Base-by-base conservation (phyloP, 1,284 basidiomycete genomes). In the Microbotryum violaceum region DNA sequence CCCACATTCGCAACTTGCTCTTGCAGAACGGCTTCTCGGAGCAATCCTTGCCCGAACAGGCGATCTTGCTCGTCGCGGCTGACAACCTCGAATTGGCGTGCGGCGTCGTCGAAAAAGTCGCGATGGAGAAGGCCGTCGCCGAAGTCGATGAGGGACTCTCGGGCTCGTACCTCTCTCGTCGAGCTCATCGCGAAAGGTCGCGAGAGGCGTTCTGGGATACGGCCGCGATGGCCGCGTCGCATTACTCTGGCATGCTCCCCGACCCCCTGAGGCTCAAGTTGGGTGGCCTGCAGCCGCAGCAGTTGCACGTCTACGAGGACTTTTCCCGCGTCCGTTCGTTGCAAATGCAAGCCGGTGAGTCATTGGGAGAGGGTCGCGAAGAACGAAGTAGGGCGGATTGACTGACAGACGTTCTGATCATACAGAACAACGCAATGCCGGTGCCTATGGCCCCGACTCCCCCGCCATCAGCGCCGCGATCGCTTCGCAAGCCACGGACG, bases 81-180 rank as follows among this genome's bases (percentile, higher is more conserved):
- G 93, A 97, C 72, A 98, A 99, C 72, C 80, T 97, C 64, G 93
- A 98, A 61, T 80, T 92, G 57, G 94, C 94, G 20, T 97, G 94
- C 75, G 83, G 85, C 59, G 89, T 93, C 8, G 92, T 99, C 67
- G 93, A 97, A 77, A 94, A 91, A 74, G 93, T 93, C 9, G 96
- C 96, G 1, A 97, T 97, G 89, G 93, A 98, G 72, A 86, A 92
- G 69, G 93, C 93, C 1, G 83, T 91, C 56, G 82, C 85, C n/a
- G 96, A 98, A 72, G 89, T 97, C 21, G 96, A 99, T 73, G 91
- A 94, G 68, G 85, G 85, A 44, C 88, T 99, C 63, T 81, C 84
- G 6, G 73, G 82, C 33, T 87, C 91, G 14, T 97, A 92, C 73
- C 86, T 91, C 48, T 80, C 82, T 54, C 83, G 96, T 61, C 85